Evolutionary conservation across 352 stramenopile genomes (phyloP).

Genomic region (Aphanomyces astaci): DNA sequence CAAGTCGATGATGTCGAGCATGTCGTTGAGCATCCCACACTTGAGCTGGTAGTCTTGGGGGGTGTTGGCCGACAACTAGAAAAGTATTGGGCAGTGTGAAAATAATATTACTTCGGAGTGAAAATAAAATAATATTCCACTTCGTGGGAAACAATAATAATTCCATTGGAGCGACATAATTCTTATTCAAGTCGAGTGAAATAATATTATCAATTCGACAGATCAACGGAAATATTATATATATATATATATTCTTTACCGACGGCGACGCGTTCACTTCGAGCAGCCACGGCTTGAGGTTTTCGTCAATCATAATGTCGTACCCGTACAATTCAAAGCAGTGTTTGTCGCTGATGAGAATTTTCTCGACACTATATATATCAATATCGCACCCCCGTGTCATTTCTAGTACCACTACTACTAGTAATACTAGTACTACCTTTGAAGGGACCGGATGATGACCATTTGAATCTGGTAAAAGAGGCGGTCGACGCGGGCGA

Average conservation of each 20-base stretch:
- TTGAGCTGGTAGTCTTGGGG: conserved; percentile 90
- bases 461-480: conserved; percentile 88
- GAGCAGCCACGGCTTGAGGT: conserved; percentile 86
- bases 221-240: too few species aligned
- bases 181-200: too few species aligned
- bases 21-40: conserved; percentile 89
- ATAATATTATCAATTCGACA: too few species aligned
- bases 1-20: conserved; percentile 91
- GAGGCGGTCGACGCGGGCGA: conserved; percentile 68
- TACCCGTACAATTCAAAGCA: conserved; percentile 95
- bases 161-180: too few species aligned
- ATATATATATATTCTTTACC: too few species aligned
- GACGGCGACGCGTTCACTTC: conserved; percentile 93
- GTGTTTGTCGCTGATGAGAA: conserved; percentile 94
- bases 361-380: conserved; percentile 82
- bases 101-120: too few species aligned
- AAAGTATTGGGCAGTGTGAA: too few species aligned
- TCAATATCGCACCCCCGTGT: too few species aligned
- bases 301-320: conserved; percentile 89
- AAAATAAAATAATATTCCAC: too few species aligned
- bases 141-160: too few species aligned
- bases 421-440: conserved; percentile 27
- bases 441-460: conserved; percentile 79
- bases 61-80: conserved; percentile 85
- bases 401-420: too few species aligned